These are phyloP conservation scores for Lactarius psammicola DNA, from an alignment of 768 basidiomycete genomes.

Conservation along the genomic window DNA sequence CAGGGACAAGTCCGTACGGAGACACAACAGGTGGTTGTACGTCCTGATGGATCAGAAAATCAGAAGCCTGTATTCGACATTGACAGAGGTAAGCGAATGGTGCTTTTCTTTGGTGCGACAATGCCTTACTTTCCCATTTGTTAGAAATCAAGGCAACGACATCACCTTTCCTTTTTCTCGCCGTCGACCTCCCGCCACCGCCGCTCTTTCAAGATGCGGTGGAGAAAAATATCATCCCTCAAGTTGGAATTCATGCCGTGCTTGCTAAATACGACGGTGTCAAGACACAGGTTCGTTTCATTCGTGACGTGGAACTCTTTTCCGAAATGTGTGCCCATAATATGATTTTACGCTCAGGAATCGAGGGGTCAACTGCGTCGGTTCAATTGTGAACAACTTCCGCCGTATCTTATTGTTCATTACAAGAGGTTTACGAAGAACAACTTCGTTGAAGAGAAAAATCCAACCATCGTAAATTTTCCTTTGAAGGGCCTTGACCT, in stretches of 20 bases:
- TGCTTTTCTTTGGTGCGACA: neutral
- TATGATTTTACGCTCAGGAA: slow-evolving; percentile 52
- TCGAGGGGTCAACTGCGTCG: slow-evolving; percentile 79
- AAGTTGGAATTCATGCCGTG: slow-evolving; percentile 88
- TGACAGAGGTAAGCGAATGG: slow-evolving; percentile 67
- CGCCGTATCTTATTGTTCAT: slow-evolving; percentile 90
- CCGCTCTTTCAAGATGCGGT: slow-evolving; percentile 94
- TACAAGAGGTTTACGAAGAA: slow-evolving; percentile 98
- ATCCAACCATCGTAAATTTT: slow-evolving; percentile 98
- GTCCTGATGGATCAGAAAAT: slow-evolving; percentile 68
- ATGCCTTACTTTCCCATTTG: neutral
- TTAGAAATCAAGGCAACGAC: slow-evolving; percentile 80
- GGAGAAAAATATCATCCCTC: slow-evolving; percentile 98
- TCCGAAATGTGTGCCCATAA: slow-evolving; percentile 23
- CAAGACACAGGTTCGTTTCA: slow-evolving; percentile 69
- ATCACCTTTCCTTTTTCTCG: slow-evolving; percentile 94
- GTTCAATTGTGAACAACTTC: slow-evolving; percentile 86
- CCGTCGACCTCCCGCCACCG: slow-evolving; percentile 95
- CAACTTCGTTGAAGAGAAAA: slow-evolving; percentile 96
- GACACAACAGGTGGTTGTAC: slow-evolving; percentile 88
- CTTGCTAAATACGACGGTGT: slow-evolving; percentile 92
- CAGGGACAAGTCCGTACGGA: slow-evolving; percentile 93
- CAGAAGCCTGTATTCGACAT: slow-evolving; percentile 92
- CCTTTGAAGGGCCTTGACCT: slow-evolving; percentile 93
- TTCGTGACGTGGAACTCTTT: slow-evolving; percentile 26